Evolutionary conservation across 2,329 filamentous ascomycete species (phyloP).

Genomic region (Septoria linicola): DNA sequence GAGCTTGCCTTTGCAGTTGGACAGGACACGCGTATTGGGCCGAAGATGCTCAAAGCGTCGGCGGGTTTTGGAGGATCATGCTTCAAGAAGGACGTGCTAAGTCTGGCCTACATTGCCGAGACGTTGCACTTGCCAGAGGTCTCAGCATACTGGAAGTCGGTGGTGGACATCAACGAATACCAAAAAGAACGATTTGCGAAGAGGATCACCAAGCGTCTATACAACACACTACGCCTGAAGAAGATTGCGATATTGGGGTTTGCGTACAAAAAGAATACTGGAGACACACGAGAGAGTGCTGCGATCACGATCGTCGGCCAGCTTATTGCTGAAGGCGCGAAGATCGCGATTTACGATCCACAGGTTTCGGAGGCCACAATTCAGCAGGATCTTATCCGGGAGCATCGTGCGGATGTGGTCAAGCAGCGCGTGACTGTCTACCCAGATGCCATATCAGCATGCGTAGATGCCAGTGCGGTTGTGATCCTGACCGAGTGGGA

Average conservation of each 20-base stretch:
- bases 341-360: slow-evolving; percentile 69
- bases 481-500: slow-evolving; percentile 40
- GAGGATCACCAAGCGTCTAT: slow-evolving; percentile 64
- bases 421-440: slow-evolving; percentile 34
- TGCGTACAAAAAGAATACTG: slow-evolving; percentile 78
- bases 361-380: slow-evolving; percentile 39
- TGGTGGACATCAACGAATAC: slow-evolving; percentile 75
- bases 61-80: slow-evolving; percentile 79
- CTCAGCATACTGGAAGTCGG: slow-evolving; percentile 71
- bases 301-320: slow-evolving; percentile 66
- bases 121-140: slow-evolving; percentile 68
- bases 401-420: slow-evolving; percentile 29
- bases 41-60: slow-evolving; percentile 70
- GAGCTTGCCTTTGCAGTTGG: slow-evolving; percentile 69
- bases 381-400: slow-evolving; percentile 34
- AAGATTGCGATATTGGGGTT: slow-evolving; percentile 72
- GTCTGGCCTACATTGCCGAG: slow-evolving; percentile 70
- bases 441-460: slow-evolving; percentile 36
- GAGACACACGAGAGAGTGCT: slow-evolving; percentile 70
- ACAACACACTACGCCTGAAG: slow-evolving; percentile 68
- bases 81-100: slow-evolving; percentile 78
- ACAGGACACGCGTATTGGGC: slow-evolving; percentile 66
- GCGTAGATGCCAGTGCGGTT: slow-evolving; percentile 36
- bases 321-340: slow-evolving; percentile 62
- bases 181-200: slow-evolving; percentile 68